These are phyloP conservation scores for Exophiala alcalophila DNA, from an alignment of 2,329 filamentous ascomycete genomes.

Conservation along the genomic window DNA sequence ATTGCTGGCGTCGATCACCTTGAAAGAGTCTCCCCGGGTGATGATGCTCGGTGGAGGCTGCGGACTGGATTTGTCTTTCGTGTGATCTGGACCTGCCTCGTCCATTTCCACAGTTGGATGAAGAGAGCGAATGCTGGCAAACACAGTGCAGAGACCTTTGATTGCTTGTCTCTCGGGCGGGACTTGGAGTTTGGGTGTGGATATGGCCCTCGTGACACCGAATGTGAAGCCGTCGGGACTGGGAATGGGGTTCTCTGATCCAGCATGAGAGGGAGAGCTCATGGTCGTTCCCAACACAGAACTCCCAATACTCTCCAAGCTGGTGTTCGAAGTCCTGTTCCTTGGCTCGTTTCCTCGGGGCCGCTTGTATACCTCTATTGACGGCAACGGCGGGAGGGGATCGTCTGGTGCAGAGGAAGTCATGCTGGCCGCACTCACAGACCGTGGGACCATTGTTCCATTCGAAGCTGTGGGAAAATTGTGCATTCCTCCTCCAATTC, in stretches of 20 bases:
- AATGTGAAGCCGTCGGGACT: slow-evolving; percentile 12
- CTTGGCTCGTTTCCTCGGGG: background rate
- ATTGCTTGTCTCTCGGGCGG: slow-evolving; percentile 12
- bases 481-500: slow-evolving; percentile 14
- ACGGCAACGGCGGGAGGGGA: slow-evolving; percentile 38
- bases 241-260: background rate
- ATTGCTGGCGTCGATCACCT: slow-evolving; percentile 21
- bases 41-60: slow-evolving; percentile 3
- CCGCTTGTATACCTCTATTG: slow-evolving; percentile 3
- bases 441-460: slow-evolving; percentile 30
- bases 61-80: background rate
- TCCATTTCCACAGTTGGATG: slow-evolving; percentile 16
- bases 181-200: slow-evolving; percentile 9
- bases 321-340: slow-evolving; percentile 9
- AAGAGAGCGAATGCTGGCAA: slow-evolving; percentile 16
- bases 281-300: slow-evolving; percentile 16
- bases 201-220: slow-evolving; percentile 7
- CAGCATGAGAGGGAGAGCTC: slow-evolving; percentile 12
- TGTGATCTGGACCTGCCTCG: slow-evolving; percentile 2
- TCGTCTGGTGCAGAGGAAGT: slow-evolving; percentile 37
- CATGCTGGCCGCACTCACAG: slow-evolving; percentile 31
- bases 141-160: slow-evolving; percentile 8
- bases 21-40: slow-evolving; percentile 15
- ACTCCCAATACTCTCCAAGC: slow-evolving; percentile 16
- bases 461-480: slow-evolving; percentile 32